Evolutionary conservation across 148 eudicot species (phyloP).

Genomic region (Nepenthes mirabilis): DNA sequence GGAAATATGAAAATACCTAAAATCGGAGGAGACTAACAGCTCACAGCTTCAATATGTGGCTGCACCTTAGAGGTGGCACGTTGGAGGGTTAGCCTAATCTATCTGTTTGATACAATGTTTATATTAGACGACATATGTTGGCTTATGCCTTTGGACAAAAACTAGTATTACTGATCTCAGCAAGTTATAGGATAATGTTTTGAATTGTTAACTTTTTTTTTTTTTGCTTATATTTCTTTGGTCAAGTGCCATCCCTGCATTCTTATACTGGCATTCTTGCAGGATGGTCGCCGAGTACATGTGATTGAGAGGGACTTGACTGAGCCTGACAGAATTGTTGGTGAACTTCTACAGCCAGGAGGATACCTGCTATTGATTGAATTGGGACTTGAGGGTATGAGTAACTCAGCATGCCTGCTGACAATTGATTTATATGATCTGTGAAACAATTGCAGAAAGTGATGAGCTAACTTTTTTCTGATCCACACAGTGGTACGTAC

Average conservation of each 20-base stretch:
- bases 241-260: not conserved
- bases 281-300: constrained; percentile 77
- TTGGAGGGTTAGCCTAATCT: no score
- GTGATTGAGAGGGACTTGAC: constrained; percentile 77
- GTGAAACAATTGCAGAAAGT: not conserved
- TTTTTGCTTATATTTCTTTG: not conserved
- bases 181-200: not conserved
- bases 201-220: not conserved
- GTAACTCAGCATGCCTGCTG: not conserved
- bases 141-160: no score
- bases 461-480: not conserved
- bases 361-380: constrained; percentile 72
- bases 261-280: not conserved
- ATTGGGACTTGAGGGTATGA: constrained; percentile 63
- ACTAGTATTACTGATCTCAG: no score
- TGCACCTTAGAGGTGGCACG: no score
- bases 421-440: not conserved
- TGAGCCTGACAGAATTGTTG: constrained; percentile 80
- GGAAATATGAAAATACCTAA: no score
- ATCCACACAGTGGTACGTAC: not conserved
- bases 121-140: no score
- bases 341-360: constrained; percentile 80
- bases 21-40: no score
- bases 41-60: no score
- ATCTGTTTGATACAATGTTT: no score